Evolutionary conservation across 352 stramenopile genomes (phyloP), one percentile per base, ranked within the genome.

Genomic region (Globisporangium okanoganense): DNA sequence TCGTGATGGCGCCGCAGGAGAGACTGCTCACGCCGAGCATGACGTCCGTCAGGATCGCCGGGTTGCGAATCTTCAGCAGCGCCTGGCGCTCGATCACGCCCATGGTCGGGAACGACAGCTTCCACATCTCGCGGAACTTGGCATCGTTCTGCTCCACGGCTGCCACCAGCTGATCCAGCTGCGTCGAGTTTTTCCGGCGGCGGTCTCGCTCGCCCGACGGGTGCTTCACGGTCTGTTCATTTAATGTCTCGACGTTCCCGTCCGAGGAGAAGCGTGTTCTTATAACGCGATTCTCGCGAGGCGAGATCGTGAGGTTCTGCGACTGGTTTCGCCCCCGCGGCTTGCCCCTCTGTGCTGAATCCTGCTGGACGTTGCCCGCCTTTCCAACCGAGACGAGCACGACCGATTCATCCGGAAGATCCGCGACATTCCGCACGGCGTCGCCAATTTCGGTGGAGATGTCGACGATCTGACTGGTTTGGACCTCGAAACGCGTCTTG

Each of bases 1-100:
- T 64, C 8, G 76, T 87, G n/a, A 88, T 58, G 2, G 79, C 72
- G 14, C 80, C 80, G 27, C 75, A 88, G 24, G 82, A 79, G n/a
- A 90, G 43, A 52, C 76, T 88, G 69, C 82, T 92, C 65, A 94
- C 79, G 13, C 75, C 78, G n/a, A 94, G 79, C 77, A 94, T 88
- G 1, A 90, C 69, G 51, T 94, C 82, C 48, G 82, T 83, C 3
- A 91, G 71, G 45, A 94, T 82, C 49, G 73, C 69, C 0, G 82
- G 79, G 36, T 88, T 75, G 45, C 78, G 60, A 38, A 90, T 87
- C 58, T 81, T 78, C 27, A 90, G 71, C 47, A 92, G 69, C 49
- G 77, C 80, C 18, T 67, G 62, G 50, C 78, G 76, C 56, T 88
- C 73, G 52, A 92, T 85, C 29, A 82, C 62, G 14, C 72, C 71